Base-by-base conservation (phyloP, 2,329 filamentous ascomycete genomes). In the Septoria petroselini region DNA sequence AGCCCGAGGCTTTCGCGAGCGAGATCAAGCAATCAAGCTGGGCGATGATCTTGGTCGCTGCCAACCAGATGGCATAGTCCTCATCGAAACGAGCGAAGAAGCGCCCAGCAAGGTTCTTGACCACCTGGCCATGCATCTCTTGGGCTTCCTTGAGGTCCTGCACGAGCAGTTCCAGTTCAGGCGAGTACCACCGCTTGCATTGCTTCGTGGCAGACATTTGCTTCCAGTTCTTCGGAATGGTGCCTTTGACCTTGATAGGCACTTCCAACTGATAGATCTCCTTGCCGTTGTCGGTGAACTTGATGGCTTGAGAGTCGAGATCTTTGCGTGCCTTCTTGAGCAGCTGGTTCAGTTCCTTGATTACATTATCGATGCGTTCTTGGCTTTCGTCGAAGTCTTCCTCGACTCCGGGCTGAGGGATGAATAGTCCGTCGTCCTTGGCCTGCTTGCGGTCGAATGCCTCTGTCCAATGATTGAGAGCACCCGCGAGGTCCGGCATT, bases 261-360 rank as follows among this genome's bases (percentile, higher is more conserved):
- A 88, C 85, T 67, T 98, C 93, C 8, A 98, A 77, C 70, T 98
- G 91, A 71, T 95, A 97, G 44, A 98, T 88, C 65, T 98, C 93
- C 68, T 98, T 98, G 54, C 93, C 93, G 6, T 94, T 86, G 65
- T 97, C 88, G 7, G 69, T 71, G 57, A 69, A 77, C 46, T 69
- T 67, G 54, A 76, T 71, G 0, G 79, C 78, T 58, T 79, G 86
- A 51, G 85, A 89, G 53, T 85, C 87, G 3, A 96, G 75, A 35
- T 90, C 81, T 27, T 80, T 78, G 54, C 87, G 85, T 58, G 85
- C 84, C 60, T 81, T 77, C 43, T 82, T 82, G 2, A 97, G 73
- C 1, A 97, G 71, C 3, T 77, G 73, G 2, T 91, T 75, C 0
- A 98, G 78, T 40, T 88, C 79, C 3, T 76, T 74, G 65, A 91